Base-by-base conservation (phyloP, 352 stramenopile species). In the Phytopythium sindhum region DNA sequence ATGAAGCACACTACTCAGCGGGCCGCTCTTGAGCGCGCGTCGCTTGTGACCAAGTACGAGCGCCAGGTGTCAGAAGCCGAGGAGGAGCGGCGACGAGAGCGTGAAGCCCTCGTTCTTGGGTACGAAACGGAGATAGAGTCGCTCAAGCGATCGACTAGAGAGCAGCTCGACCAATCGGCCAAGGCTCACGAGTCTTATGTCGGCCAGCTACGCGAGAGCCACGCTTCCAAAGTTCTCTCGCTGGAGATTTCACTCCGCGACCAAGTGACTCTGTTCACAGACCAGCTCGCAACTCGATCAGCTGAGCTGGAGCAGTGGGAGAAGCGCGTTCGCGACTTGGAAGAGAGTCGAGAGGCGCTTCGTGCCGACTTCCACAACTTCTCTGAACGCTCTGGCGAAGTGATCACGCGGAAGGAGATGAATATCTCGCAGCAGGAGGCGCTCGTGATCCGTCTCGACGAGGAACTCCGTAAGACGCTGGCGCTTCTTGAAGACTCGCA, bases 71-170 rank as follows among this genome's bases (percentile, higher is more conserved):
- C 33, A 37, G 52, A 68, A 28, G 48, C 72, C 14, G 60, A 73
- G 51, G 71, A 64, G 47, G 65, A 77, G 44, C 41, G 58, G 35
- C 37, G 57, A 33, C 55, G 68, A 41, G 60, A 77, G 48, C 52
- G 57, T 14, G 64, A 68, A 41, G 28, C 67, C 2, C 57, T 78
- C 14, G 39, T 76, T 50, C 62, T 86, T 42, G 57, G 65, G 26
- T 86, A 89, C 56, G 81, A 89, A 39, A 78, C 77, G 1, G 62
- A 88, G 24, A 45, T 90, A 9, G 76, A 86, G 28, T 33, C 61
- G 1, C 47, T 86, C 15, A 84, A 70, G 23, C 62, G 66, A 19
- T 41, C 60, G 4, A 81, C 50, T n/a, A 66, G 55, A 51, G 75
- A 80, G 35, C 65, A 80, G n/a, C 41, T 84, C 2, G 75, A 84